Evolutionary conservation across 495 filamentous ascomycete species (phyloP), one percentile per base, ranked within the genome.

Genomic region (Hypoxylon intermedium): DNA sequence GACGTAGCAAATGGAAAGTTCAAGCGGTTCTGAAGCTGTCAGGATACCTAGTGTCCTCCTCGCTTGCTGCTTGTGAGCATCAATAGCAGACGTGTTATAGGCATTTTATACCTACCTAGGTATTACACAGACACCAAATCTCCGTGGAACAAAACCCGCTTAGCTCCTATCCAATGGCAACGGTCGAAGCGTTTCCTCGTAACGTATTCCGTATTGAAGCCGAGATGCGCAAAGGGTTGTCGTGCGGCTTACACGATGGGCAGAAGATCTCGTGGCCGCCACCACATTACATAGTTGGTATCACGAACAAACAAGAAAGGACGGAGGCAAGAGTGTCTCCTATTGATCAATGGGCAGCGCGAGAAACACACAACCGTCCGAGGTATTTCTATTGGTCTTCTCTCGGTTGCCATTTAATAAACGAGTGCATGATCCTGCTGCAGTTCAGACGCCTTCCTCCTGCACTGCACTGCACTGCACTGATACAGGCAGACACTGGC

Each of bases 391-490:
- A 51, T 63, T 52, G 48, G 48, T 12, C 24, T 48, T 9, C 18
- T 9, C 13, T 7, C 12, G 6, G 24, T 53, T 44, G 54, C 40
- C 55, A 52, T 60, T 65, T 65, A 60, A 65, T 65, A 46, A 51
- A 50, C 30, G 12, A 20, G 37, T 64, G 55, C 61, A 56, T 60
- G 55, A 65, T 65, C 61, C 61, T 65, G 55, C 50, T 58, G 53
- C 59, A 38, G 53, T 43, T 19, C 13, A 15, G 26, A 47, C 48
- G 36, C 48, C 46, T 38, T 31, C 34, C 42, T 20, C 51, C 30
- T 31, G 24, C 26, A 30, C 41, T n/a, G n/a, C n/a, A n/a, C n/a
- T n/a, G n/a, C 23, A 42, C 36, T 63, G 52, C 59, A 38, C 51
- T 50, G 49, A 47, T 49, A 53, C 49, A 21, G 30, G 30, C 49